Conservation (phyloP, 2,329 filamentous ascomycete species). For the Neonectria faginata region DNA sequence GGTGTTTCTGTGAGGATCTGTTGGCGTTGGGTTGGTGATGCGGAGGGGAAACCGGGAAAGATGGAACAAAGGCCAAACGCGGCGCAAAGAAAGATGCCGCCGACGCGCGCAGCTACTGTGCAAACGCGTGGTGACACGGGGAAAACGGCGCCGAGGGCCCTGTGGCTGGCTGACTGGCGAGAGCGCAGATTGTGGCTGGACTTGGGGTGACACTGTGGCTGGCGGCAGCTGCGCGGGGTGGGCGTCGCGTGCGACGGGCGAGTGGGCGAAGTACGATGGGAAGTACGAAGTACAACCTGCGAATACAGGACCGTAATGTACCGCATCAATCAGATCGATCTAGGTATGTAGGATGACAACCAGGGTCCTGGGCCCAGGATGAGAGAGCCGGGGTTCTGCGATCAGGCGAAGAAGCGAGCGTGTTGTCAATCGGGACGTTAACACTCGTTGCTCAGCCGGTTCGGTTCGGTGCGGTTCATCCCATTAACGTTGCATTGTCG, state of each 20-base stretch:
- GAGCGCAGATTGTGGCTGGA: too few species aligned
- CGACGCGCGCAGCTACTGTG: constrained; percentile 3
- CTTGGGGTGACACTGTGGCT: too few species aligned
- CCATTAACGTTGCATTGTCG: not conserved
- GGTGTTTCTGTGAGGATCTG: not conserved
- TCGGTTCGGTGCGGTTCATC: not conserved
- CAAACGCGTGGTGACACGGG: constrained; percentile 18
- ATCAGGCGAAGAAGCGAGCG: constrained; percentile 10
- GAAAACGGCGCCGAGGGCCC: constrained; percentile 13
- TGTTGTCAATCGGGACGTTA: constrained; percentile 4
- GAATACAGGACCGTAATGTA: constrained; percentile 5
- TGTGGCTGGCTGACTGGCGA: too few species aligned
- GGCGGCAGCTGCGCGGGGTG: too few species aligned
- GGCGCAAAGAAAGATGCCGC: constrained; percentile 4
- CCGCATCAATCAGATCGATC: constrained; percentile 22
- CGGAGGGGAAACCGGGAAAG: not conserved
- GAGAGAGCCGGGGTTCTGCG: constrained; percentile 4
- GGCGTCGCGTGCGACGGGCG: too few species aligned
- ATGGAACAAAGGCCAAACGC: constrained; percentile 1
- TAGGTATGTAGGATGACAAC: not conserved
- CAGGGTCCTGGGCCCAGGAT: not conserved
- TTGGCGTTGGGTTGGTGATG: constrained; percentile 4
- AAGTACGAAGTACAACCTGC: too few species aligned
- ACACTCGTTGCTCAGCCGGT: not conserved
- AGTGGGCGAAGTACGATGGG: not conserved